These are phyloP conservation scores for Mycena capillaripes DNA, from an alignment of 768 basidiomycete genomes.

Conservation along the genomic window DNA sequence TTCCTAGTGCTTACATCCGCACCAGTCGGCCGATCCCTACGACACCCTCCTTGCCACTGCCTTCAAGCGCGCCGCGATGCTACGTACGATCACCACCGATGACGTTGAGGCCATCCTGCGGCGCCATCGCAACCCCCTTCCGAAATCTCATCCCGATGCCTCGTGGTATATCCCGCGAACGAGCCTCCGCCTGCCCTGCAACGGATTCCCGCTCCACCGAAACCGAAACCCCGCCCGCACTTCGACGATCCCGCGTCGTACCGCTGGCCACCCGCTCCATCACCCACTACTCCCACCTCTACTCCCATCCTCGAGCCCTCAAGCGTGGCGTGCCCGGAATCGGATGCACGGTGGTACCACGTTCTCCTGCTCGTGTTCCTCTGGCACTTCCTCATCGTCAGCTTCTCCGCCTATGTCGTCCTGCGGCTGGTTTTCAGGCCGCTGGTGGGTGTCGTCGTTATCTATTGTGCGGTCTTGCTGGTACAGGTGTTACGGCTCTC, in stretches of 20 bases:
- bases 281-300: neutral
- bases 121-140: neutral
- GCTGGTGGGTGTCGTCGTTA: neutral
- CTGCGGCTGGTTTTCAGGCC: slow-evolving; percentile 11
- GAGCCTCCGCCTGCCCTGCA: neutral
- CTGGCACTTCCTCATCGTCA: slow-evolving; percentile 5
- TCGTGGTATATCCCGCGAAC: neutral
- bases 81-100: slow-evolving; percentile 16
- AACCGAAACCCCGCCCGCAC: neutral
- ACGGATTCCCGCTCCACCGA: neutral
- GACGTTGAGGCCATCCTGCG: slow-evolving; percentile 19
- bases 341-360: slow-evolving; percentile 26
- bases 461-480: neutral
- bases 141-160: neutral
- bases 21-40: neutral
- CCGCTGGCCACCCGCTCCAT: slow-evolving; percentile 12
- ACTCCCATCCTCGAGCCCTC: neutral
- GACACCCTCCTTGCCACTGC: slow-evolving; percentile 17
- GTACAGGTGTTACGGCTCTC: neutral
- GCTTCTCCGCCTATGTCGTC: neutral
- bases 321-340: too few relatives aligned
- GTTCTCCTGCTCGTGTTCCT: neutral
- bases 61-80: slow-evolving; percentile 27
- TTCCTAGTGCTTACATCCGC: neutral
- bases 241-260: slow-evolving; percentile 4